Conservation (phyloP, 495 filamentous ascomycete species). For the Lentithecium fluviatile region DNA sequence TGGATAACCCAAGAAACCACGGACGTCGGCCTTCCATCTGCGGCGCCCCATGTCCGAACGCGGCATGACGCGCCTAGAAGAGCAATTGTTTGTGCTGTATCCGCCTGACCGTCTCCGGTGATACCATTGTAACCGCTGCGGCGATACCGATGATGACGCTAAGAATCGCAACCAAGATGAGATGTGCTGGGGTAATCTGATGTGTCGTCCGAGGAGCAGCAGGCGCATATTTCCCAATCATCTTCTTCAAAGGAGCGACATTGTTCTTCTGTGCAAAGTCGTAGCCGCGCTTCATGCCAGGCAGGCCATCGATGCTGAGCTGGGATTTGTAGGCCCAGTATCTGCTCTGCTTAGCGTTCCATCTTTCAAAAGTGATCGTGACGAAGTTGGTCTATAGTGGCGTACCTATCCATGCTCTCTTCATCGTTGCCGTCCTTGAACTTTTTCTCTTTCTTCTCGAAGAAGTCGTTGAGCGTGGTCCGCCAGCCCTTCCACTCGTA, state of each 20-base stretch:
- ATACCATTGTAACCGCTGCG: conserved; percentile 1
- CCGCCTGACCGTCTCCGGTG: conserved; percentile 14
- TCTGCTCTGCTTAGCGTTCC: conserved; percentile 35
- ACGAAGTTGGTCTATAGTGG: neutral
- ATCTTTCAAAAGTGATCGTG: neutral
- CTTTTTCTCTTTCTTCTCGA: conserved; percentile 47
- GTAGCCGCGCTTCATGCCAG: conserved; percentile 49
- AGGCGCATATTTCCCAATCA: conserved; percentile 37
- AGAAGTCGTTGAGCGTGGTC: conserved; percentile 50
- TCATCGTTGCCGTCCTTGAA: conserved; percentile 47
- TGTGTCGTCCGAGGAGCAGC: conserved; percentile 11
- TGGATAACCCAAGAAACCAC: too few species aligned
- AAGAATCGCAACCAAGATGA: conserved; percentile 19
- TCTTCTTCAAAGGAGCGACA: conserved; percentile 54
- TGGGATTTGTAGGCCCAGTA: conserved; percentile 60
- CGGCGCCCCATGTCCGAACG: too few species aligned
- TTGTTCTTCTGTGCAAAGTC: conserved; percentile 45
- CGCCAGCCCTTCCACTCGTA: conserved; percentile 54
- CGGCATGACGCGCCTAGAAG: too few species aligned
- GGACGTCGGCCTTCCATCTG: too few species aligned
- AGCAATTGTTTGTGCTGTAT: conserved; percentile 23
- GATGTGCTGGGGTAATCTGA: neutral
- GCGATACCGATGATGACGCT: conserved; percentile 23
- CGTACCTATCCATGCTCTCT: conserved; percentile 53
- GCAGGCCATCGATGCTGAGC: conserved; percentile 55